Percentiles rank a stretch among this genome's conserved stretches.
Evolutionary conservation across 176 grass and related monocot species (phyloP).

Genomic region (Musa itinerans): DNA sequence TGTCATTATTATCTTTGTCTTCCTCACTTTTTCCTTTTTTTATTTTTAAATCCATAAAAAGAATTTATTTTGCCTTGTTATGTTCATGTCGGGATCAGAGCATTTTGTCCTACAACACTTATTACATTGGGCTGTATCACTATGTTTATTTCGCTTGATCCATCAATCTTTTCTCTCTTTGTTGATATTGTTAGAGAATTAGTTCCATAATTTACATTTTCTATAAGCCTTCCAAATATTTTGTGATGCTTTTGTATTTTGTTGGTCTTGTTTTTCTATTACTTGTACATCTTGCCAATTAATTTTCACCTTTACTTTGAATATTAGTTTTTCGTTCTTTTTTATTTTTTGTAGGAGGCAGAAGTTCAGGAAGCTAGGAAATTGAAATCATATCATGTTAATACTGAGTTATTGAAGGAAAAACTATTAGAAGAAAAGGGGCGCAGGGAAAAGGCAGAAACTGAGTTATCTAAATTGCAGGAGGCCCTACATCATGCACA

Average conservation of each 20-base stretch:
- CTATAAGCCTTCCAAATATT: too few species aligned
- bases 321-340: conserved; percentile 15
- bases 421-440: conserved; percentile 79
- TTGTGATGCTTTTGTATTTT: background rate
- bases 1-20: too few species aligned
- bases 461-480: conserved; percentile 64
- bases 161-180: background rate
- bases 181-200: background rate
- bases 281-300: background rate
- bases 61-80: too few species aligned
- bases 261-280: background rate
- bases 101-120: too few species aligned
- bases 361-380: conserved; percentile 81
- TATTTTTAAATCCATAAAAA: too few species aligned
- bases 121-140: too few species aligned
- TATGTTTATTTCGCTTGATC: conserved; percentile 12
- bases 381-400: conserved; percentile 71
- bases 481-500: conserved; percentile 52
- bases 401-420: conserved; percentile 83
- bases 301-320: background rate
- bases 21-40: too few species aligned
- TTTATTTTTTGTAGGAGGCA: conserved; percentile 46
- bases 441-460: conserved; percentile 59
- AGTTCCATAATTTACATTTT: background rate
- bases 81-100: too few species aligned